Evolutionary conservation across 352 stramenopile species (phyloP).

Genomic region (Pythium periplocum): DNA sequence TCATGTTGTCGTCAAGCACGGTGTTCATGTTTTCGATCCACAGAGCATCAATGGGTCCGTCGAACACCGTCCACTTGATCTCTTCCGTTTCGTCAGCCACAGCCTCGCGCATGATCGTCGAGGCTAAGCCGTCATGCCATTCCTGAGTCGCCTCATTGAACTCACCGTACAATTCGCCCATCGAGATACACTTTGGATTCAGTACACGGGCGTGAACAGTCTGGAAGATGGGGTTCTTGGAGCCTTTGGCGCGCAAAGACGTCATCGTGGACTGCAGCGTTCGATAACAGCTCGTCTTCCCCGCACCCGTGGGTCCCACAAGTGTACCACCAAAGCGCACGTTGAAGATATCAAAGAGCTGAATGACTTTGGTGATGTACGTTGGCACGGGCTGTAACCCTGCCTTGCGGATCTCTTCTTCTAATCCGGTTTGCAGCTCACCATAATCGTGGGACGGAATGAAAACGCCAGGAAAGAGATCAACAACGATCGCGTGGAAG

Average conservation of each 20-base stretch:
- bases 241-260: conserved; percentile 29
- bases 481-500: conserved; percentile 78
- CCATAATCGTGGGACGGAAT: conserved; percentile 65
- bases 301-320: conserved; percentile 57
- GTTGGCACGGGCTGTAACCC: conserved; percentile 33
- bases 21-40: conserved; percentile 93
- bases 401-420: conserved; percentile 28
- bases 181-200: conserved; percentile 54
- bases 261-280: conserved; percentile 72
- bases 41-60: conserved; percentile 82
- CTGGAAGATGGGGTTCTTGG: conserved; percentile 54
- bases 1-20: conserved; percentile 43
- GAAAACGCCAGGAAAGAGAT: conserved; percentile 75
- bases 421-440: conserved; percentile 36
- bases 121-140: conserved; percentile 50
- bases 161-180: conserved; percentile 60
- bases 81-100: conserved; percentile 34
- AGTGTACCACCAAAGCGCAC: conserved; percentile 80
- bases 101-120: conserved; percentile 42
- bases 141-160: conserved; percentile 71
- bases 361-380: conserved; percentile 86
- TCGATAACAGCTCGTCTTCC: conserved; percentile 69
- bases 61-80: conserved; percentile 79
- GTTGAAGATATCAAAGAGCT: conserved; percentile 87
- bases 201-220: conserved; percentile 43